Percentiles rank a stretch among this genome's conserved stretches.
These are phyloP conservation scores for Ilyonectria destructans DNA, from an alignment of 2,329 filamentous ascomycete species.

Conservation along the genomic window DNA sequence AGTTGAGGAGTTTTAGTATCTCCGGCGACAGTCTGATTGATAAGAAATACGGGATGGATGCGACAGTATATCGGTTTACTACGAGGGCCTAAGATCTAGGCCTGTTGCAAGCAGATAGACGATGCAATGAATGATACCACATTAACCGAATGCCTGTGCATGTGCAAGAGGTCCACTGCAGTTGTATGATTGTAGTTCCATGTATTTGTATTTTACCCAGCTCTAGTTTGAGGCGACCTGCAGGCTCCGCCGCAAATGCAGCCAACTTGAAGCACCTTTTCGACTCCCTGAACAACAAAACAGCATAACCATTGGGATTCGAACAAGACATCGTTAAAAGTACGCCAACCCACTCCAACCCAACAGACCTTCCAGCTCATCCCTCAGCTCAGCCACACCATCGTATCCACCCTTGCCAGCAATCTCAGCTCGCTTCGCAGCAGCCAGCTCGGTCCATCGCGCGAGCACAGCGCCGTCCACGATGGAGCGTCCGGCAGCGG, in stretches of 20 bases:
- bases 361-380: slow-evolving; percentile 77
- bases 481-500: slow-evolving; percentile 75
- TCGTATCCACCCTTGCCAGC: slow-evolving; percentile 80
- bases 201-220: slow-evolving; percentile 5
- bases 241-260: neutral
- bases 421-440: slow-evolving; percentile 80
- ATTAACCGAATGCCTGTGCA: neutral
- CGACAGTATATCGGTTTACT: neutral
- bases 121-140: slow-evolving; percentile 8
- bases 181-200: neutral
- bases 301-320: neutral
- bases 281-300: slow-evolving; percentile 2
- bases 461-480: slow-evolving; percentile 85
- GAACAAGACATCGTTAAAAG: slow-evolving; percentile 54
- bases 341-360: slow-evolving; percentile 76
- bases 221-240: neutral
- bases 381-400: slow-evolving; percentile 77
- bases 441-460: slow-evolving; percentile 83
- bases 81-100: neutral
- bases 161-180: neutral
- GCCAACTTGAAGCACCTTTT: neutral
- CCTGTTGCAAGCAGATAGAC: neutral
- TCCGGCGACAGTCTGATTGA: neutral
- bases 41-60: neutral
- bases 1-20: slow-evolving; percentile 3